Percentiles rank a stretch among this genome's conserved stretches.
Evolutionary conservation across 2,329 filamentous ascomycete species (phyloP).

Genomic region (Verticillium isaacii): DNA sequence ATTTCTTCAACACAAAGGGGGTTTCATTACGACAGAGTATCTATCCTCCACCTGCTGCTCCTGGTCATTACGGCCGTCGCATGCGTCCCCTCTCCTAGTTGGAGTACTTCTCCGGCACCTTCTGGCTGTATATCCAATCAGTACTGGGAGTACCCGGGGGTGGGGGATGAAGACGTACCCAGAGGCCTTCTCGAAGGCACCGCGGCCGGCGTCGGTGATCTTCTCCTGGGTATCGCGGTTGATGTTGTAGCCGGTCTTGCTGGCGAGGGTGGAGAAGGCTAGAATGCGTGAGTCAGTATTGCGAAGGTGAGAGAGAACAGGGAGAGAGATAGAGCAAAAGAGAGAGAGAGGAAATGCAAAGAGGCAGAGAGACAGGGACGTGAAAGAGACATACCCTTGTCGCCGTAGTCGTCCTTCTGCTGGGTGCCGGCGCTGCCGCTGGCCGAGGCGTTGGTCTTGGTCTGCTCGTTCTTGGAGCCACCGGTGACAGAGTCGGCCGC

Average conservation of each 20-base stretch:
- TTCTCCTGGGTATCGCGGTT: conserved; percentile 29
- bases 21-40: neutral
- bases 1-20: neutral
- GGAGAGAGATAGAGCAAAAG: neutral
- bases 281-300: neutral
- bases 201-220: conserved; percentile 30
- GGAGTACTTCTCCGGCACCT: conserved; percentile 27
- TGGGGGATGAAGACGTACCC: conserved; percentile 24
- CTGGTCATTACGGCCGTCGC: neutral
- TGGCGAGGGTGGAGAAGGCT: conserved; percentile 24
- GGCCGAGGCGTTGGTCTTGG: neutral
- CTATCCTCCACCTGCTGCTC: neutral
- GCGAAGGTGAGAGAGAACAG: no score
- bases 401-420: conserved; percentile 18
- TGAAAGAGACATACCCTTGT: conserved; percentile 26
- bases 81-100: conserved; percentile 20
- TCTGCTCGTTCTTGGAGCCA: neutral
- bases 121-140: conserved; percentile 12
- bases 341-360: neutral
- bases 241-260: conserved; percentile 30
- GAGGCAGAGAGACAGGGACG: neutral
- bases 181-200: conserved; percentile 28
- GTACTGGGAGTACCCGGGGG: neutral
- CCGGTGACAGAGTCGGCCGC: conserved; percentile 15
- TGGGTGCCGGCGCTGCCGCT: conserved; percentile 1